Evolutionary conservation across 306 rosid species (phyloP), one percentile per base, ranked within the genome.

Genomic region (Aeschynomene evenia): DNA sequence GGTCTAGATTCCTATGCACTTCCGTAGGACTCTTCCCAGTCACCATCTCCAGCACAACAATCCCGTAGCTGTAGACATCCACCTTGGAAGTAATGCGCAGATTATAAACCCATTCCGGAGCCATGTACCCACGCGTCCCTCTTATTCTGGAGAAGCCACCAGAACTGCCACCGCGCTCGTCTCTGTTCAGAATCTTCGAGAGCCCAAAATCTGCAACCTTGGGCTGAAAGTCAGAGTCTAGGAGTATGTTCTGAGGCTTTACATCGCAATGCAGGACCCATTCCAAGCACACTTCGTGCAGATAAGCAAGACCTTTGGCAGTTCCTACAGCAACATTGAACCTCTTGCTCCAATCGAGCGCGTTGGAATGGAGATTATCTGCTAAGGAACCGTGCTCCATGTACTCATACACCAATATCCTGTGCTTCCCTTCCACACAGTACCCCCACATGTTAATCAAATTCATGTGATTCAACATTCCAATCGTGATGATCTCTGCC

Each of bases 121-220:
- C 92, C 81, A 89, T 87, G 48, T 86, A 87, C 0, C 96, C 92
- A 31, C 90, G 70, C 1, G 91, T 88, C 15, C 95, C 91, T 84
- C 95, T 59, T 23, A 82, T 82, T 19, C 80, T 79, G 0, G 96
- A 89, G 36, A 89, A 85, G n/a, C n/a, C n/a, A 2, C 15, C 70
- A 2, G 78, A 66, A 56, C 39, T 67, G 0, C 28, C n/a, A n/a
- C n/a, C 52, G 3, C 68, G 75, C 37, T 84, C 85, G 8, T 74
- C 81, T 75, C 93, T 77, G 1, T 85, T 81, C 0, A 83, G 51
- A 0, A 87, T 65, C 24, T 89, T 86, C 0, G 92, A 89, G 28
- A 89, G 56, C 0, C 91, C 96, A 22, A 87, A 89, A 83, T 89
- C 87, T 3, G 89, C 89, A 0, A 89, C 93, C 58, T 89, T 89